A percentile compares a stretch with the other conserved stretches of the same genome.
These are phyloP conservation scores for Fusarium nurragi DNA, from an alignment of 2,329 filamentous ascomycete species.

Conservation along the genomic window DNA sequence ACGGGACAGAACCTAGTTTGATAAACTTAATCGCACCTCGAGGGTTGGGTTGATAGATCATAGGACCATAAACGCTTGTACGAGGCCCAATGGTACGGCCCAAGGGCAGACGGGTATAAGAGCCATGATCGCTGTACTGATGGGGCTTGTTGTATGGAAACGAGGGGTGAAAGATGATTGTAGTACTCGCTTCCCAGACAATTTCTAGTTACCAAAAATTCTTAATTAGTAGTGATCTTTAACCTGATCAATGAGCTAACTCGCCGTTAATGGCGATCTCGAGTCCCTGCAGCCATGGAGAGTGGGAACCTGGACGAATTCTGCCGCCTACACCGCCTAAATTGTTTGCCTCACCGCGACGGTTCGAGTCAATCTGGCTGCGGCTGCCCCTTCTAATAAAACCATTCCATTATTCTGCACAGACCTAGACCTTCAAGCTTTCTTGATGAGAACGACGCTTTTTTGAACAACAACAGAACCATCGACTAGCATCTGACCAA, in stretches of 20 bases:
- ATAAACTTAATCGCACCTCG: background rate
- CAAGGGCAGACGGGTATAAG: background rate
- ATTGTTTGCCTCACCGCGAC: slow-evolving; percentile 28
- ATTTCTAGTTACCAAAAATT: no score
- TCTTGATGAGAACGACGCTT: no score
- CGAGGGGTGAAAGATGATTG: background rate
- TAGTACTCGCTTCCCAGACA: no score
- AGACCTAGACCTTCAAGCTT: slow-evolving; percentile 16
- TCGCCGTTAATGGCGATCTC: background rate
- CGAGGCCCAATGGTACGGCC: background rate
- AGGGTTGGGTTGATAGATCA: background rate
- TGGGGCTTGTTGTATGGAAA: background rate
- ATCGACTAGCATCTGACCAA: slow-evolving; percentile 12
- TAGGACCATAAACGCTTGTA: background rate
- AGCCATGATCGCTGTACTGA: background rate
- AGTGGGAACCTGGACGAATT: slow-evolving; percentile 11
- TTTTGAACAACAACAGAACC: slow-evolving; percentile 26
- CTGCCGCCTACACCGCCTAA: slow-evolving; percentile 46
- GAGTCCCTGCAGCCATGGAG: slow-evolving; percentile 2
- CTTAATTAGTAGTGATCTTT: background rate
- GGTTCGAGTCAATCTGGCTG: slow-evolving; percentile 14
- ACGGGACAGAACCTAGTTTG: background rate
- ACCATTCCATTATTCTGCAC: slow-evolving; percentile 21
- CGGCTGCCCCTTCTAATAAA: background rate
- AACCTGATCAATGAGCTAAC: background rate